phyloP scores from a whole-genome alignment of 1,284 basidiomycete species.

The Sanghuangporus weigelae region DNA sequence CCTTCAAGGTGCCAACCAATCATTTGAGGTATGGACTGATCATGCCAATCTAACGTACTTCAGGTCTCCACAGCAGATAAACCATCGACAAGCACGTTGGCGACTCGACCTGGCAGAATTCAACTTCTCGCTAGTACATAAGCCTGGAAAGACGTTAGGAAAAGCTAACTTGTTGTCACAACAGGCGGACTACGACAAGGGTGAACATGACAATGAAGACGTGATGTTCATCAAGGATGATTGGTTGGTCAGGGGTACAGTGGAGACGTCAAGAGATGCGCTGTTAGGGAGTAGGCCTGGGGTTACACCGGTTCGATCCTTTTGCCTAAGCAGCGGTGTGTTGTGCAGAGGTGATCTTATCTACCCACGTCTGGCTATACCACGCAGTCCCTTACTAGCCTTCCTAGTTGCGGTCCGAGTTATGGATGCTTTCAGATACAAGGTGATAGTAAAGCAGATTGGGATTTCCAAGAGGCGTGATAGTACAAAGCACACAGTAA shows the following conservation, averaged over 20 bases:
- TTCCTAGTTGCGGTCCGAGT: no score
- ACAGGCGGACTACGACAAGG: neutral
- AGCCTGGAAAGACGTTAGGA: neutral
- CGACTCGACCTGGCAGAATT: neutral
- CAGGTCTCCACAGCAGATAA: neutral
- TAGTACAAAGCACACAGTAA: no score
- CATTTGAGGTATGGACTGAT: neutral
- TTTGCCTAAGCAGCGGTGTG: no score
- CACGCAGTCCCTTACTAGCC: no score
- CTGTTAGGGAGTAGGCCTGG: no score
- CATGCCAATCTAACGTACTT: slow-evolving; percentile 6
- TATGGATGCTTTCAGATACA: no score
- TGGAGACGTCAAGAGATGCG: no score
- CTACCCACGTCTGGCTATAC: no score
- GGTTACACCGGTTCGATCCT: no score
- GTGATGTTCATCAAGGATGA: neutral
- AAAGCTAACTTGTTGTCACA: neutral
- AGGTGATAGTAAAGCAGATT: no score
- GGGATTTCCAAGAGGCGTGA: no score
- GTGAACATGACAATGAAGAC: neutral
- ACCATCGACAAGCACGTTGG: slow-evolving; percentile 36
- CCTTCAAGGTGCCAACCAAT: neutral
- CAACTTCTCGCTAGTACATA: neutral
- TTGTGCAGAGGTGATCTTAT: no score
- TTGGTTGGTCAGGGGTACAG: neutral